Evolutionary conservation across 306 rosid genomes (phyloP), one percentile per base, ranked within the genome.

Genomic region (Trifolium fragiferum): DNA sequence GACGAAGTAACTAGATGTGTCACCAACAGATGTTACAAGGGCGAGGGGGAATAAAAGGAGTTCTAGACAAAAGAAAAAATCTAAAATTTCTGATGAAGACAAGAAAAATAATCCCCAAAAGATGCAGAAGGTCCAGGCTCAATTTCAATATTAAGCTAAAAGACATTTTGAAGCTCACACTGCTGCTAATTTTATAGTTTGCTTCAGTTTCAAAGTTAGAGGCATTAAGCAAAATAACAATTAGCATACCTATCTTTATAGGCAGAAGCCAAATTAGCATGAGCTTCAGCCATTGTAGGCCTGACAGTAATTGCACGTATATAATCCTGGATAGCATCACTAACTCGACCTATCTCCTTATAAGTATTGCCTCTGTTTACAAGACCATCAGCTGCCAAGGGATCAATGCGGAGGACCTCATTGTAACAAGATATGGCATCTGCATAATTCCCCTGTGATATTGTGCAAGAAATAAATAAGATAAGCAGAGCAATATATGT

Each of bases 381-480:
- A 78, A 95, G 97, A 66, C 99, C 97, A 78, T 95, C 99, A 70
- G 96, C 99, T 61, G 99, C 99, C 90, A 95, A 74, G 64, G 99
- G 98, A 82, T 95, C 99, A 76, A 95, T 92, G 54, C 98, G 95
- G 64, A 95, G 98, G 47, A 95, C 98, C 82, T 95, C 99, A 68
- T 90, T 95, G 86, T 95, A 95, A 86, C 99, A 95, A 27, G 98
- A 90, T 78, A 95, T 90, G 54, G 99, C 99, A 89, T 95, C 99
- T 54, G 88, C 90, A 71, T 92, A 95, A 78, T 91, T 95, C 50
- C 99, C 99, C 99, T 95, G 81, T 69, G 27, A 77, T 58, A 73
- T 46, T 47, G 74, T 64, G 51, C 40, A 41, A n/a, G 37, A 37
- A 63, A 57, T 18, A 7, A 33, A 71, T 41, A 38, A 44, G 9